These are phyloP conservation scores for Mesembryanthemum crystallinum DNA, from an alignment of 148 eudicot species.

Conservation along the genomic window DNA sequence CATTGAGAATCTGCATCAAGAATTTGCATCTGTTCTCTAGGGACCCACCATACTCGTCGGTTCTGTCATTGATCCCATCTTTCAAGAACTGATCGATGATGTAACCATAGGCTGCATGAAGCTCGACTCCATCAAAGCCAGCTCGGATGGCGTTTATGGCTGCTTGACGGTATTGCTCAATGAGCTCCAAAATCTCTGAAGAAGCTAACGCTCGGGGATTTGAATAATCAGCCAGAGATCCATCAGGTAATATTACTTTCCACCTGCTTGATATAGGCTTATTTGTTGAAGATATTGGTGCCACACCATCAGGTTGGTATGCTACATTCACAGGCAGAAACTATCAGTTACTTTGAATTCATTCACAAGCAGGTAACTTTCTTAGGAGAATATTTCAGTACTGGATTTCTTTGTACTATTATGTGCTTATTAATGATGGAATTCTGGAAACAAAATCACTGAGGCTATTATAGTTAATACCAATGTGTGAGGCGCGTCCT, in stretches of 20 bases:
- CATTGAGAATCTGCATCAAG: constrained; percentile 47
- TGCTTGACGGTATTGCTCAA: constrained; percentile 64
- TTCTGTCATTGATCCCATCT: constrained; percentile 70
- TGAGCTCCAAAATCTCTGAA: constrained; percentile 45
- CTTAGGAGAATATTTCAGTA: too few relatives aligned
- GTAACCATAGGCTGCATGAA: constrained; percentile 81
- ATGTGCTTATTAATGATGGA: background rate
- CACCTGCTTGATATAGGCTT: constrained; percentile 70
- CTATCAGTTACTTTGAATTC: background rate
- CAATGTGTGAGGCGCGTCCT: constrained; percentile 80
- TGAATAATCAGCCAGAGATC: constrained; percentile 47
- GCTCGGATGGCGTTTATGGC: constrained; percentile 83
- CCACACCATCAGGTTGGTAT: constrained; percentile 57
- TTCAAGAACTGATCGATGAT: constrained; percentile 87
- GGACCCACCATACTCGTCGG: constrained; percentile 74
- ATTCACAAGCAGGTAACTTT: background rate
- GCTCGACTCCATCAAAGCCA: constrained; percentile 87
- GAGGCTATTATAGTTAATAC: constrained; percentile 22
- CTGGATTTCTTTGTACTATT: background rate
- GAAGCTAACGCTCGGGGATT: constrained; percentile 52
- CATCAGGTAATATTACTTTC: constrained; percentile 71
- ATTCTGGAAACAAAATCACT: background rate
- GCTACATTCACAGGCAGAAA: constrained; percentile 33
- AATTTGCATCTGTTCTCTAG: constrained; percentile 70
- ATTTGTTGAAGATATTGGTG: constrained; percentile 76